A percentile compares a stretch with the other conserved stretches of the same genome.
These are phyloP conservation scores for Mycena sanguinolenta DNA, from an alignment of 768 basidiomycete species.

Conservation along the genomic window DNA sequence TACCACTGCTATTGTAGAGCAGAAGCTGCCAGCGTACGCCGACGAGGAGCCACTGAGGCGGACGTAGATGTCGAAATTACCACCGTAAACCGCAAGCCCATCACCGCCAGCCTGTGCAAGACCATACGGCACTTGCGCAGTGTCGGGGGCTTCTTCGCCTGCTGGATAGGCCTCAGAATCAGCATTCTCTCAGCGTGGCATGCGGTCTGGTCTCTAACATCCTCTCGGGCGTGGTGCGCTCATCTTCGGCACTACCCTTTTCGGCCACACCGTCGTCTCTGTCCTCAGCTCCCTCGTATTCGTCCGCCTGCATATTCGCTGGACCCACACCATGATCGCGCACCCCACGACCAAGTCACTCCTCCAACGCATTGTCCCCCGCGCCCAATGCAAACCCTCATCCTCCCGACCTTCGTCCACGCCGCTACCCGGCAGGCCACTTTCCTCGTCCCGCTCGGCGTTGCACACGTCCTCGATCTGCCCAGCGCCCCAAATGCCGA, in stretches of 20 bases:
- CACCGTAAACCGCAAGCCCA: slow-evolving; percentile 16
- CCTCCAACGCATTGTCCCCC: slow-evolving; percentile 17
- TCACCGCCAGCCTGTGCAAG: slow-evolving; percentile 13
- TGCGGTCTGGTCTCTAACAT: background rate
- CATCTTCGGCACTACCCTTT: background rate
- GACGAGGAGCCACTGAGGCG: slow-evolving; percentile 24
- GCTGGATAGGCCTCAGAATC: slow-evolving; percentile 23
- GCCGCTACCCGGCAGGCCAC: slow-evolving; percentile 12
- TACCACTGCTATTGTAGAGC: slow-evolving; percentile 12
- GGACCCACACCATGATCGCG: slow-evolving; percentile 17
- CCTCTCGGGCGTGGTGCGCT: background rate
- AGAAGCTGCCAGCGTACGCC: slow-evolving; percentile 15
- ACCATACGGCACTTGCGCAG: slow-evolving; percentile 24
- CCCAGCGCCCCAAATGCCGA: background rate
- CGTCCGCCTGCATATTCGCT: slow-evolving; percentile 16
- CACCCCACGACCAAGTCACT: slow-evolving; percentile 12
- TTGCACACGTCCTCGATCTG: background rate
- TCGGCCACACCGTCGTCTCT: slow-evolving; percentile 5
- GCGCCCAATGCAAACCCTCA: slow-evolving; percentile 2
- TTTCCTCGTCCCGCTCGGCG: slow-evolving; percentile 11
- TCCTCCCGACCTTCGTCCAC: slow-evolving; percentile 9
- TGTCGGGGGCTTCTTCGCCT: slow-evolving; percentile 22
- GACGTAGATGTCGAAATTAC: slow-evolving; percentile 11
- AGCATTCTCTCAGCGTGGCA: background rate
- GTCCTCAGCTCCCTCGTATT: slow-evolving; percentile 14